phyloP scores from a whole-genome alignment of 306 rosid genomes.

The peach (Prunus persica) region DNA sequence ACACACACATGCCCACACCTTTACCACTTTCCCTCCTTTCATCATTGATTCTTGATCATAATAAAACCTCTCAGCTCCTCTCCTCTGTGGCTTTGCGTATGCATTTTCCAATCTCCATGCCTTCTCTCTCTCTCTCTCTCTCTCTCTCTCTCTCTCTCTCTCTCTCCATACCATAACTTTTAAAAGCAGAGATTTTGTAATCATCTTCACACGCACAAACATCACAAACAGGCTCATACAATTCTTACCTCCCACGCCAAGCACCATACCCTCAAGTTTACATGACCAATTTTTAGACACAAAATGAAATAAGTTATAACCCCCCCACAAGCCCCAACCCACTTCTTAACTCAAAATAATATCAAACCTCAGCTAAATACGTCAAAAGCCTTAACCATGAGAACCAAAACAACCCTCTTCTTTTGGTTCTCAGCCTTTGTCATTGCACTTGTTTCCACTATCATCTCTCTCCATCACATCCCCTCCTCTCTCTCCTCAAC shows the following conservation, averaged over 20 bases:
- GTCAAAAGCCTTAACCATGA: slow-evolving; percentile 31
- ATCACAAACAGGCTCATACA: slow-evolving; percentile 11
- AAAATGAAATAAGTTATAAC: slow-evolving; percentile 10
- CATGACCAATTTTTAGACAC: slow-evolving; percentile 16
- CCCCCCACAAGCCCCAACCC: slow-evolving; percentile 16
- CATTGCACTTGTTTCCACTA: slow-evolving; percentile 42
- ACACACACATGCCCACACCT: not conserved
- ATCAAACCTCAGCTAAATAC: not conserved
- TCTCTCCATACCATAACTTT: slow-evolving; percentile 20
- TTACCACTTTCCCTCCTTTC: slow-evolving; percentile 2
- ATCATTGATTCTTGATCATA: not conserved
- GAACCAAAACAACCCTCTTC: slow-evolving; percentile 38
- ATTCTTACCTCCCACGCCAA: slow-evolving; percentile 57
- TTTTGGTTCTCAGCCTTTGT: slow-evolving; percentile 46
- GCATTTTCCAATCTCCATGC: slow-evolving; percentile 37
- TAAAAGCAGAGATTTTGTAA: slow-evolving; percentile 14
- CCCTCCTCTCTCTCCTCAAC: slow-evolving; percentile 25
- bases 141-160: not conserved
- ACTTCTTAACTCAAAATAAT: slow-evolving; percentile 21
- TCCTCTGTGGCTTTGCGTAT: slow-evolving; percentile 31
- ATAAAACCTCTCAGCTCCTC: not conserved
- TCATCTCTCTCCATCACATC: slow-evolving; percentile 22
- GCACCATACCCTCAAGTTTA: slow-evolving; percentile 19
- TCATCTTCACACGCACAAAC: slow-evolving; percentile 19
- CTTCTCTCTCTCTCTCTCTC: not conserved